Percentiles rank a stretch among this genome's conserved stretches.
Evolutionary conservation across 495 filamentous ascomycete species (phyloP).

Genomic region (Trichoderma virens): DNA sequence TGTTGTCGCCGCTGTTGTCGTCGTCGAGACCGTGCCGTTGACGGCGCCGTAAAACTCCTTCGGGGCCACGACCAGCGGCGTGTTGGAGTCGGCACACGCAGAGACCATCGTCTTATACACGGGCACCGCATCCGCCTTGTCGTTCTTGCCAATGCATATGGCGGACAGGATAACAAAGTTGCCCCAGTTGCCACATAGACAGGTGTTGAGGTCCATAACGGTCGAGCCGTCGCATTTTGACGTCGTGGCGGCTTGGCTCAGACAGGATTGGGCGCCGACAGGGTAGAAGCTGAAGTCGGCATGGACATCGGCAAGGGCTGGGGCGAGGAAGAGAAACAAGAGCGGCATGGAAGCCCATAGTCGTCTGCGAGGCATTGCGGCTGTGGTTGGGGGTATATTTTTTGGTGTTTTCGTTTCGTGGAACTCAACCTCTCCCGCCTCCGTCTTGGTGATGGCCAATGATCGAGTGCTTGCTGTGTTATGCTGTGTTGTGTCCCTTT

Average conservation of each 20-base stretch:
- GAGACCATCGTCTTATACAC: constrained; percentile 30
- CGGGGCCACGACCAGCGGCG: constrained; percentile 22
- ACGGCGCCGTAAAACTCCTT: constrained; percentile 29
- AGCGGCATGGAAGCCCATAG: constrained; percentile 12
- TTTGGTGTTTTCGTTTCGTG: background rate
- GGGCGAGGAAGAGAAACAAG: constrained; percentile 26
- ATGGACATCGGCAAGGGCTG: constrained; percentile 18
- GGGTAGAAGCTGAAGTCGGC: constrained; percentile 40
- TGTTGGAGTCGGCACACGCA: constrained; percentile 23
- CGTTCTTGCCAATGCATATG: constrained; percentile 28
- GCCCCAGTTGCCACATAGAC: constrained; percentile 35
- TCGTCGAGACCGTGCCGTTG: constrained; percentile 14
- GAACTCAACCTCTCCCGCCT: too few relatives aligned
- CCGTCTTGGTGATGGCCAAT: too few relatives aligned
- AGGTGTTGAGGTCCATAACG: constrained; percentile 29
- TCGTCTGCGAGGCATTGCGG: background rate
- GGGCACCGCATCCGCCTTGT: constrained; percentile 21
- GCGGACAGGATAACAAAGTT: constrained; percentile 38
- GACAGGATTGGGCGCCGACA: constrained; percentile 27
- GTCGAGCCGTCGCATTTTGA: constrained; percentile 26
- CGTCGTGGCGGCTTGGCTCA: constrained; percentile 25
- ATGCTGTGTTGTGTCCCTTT: too few relatives aligned
- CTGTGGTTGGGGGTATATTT: background rate
- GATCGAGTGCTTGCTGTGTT: too few relatives aligned
- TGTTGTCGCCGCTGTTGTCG: constrained; percentile 21